Percentiles rank a stretch among this genome's conserved stretches.
Conservation (phyloP, 139 green algal genomes). For the Pleodorina starrii region DNA sequence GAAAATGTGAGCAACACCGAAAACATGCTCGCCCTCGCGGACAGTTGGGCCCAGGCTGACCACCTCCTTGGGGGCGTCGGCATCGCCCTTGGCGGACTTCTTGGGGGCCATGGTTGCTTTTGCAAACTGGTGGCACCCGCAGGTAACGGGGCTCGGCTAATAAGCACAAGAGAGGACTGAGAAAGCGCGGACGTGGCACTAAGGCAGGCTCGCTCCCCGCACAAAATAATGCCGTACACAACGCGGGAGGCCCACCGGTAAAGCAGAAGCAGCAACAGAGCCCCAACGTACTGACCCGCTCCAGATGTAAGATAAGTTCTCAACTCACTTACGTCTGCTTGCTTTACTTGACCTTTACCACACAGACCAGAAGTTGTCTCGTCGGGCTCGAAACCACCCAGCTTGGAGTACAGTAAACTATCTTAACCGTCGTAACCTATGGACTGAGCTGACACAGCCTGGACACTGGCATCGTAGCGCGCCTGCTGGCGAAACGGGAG, state of each 20-base stretch:
- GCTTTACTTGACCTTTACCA: too few species aligned
- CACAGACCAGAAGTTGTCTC: too few species aligned
- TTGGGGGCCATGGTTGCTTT: conserved; percentile 72
- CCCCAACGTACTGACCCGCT: too few species aligned
- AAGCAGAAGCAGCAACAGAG: too few species aligned
- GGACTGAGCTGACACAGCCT: too few species aligned
- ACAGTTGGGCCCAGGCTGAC: conserved; percentile 85
- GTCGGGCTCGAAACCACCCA: too few species aligned
- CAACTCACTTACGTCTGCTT: too few species aligned
- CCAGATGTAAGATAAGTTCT: too few species aligned
- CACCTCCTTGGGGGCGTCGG: conserved; percentile 69
- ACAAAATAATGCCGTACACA: neutral
- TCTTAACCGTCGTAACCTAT: too few species aligned
- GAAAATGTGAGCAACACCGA: conserved; percentile 99
- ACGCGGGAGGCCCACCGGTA: conserved; percentile 15
- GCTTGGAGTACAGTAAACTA: too few species aligned
- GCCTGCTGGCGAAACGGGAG: too few species aligned
- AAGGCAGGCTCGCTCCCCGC: neutral
- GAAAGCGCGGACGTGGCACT: neutral
- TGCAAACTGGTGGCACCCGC: conserved; percentile 8
- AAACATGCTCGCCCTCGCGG: conserved; percentile 97
- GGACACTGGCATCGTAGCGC: too few species aligned
- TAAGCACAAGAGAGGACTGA: conserved; percentile 29
- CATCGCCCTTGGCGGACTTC: conserved; percentile 50
- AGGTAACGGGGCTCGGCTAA: conserved; percentile 22